Base-by-base conservation (phyloP, 352 stramenopile genomes). In the Globisporangium abappressorium region DNA sequence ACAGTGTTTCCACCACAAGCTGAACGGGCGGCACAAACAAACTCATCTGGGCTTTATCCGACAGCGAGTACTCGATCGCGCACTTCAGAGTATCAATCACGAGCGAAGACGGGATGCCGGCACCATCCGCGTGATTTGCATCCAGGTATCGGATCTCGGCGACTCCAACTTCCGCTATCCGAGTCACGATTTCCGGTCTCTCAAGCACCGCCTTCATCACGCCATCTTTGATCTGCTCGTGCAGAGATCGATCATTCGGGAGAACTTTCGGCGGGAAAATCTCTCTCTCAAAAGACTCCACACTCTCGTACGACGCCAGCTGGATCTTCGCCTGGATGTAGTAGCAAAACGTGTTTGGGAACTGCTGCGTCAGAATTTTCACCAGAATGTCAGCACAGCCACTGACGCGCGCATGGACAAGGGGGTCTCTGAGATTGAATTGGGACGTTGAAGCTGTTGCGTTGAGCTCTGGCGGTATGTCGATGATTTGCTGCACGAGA, bases 271-370 rank as follows among this genome's bases (percentile, higher is more conserved):
- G 71, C 2, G 85, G 82, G 51, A 91, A 91, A 0, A 93, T 70
- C 62, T 92, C 83, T 0, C 75, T 73, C 54, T 93, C 85, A 71
- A 90, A 93, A 0, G 79, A 34, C 26, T 86, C 80, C 1, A 93
- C 80, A n/a, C 74, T 88, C 46, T 93, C 85, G 62, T 87, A 93
- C 14, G 85, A 93, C 15, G 83, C 78, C 9, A 93, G 43, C 57
- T 92, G 85, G 41, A 90, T 69, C 41, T 78, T 87, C 2, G 79
- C 79, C 57, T 92, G 83, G 24, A 88, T 87, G 58, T 81, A 91
- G 53, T 90, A 93, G 20, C 80, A 76, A 62, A 92, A 92, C 24
- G 85, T 93, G 62, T 93, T 92, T 1, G 85, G 85, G 26, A 90
- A 90, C 67, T 90, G 73, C 55, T 89, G 80, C 11, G 80, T 81